Percentiles rank a stretch among this genome's conserved stretches.
phyloP scores from a whole-genome alignment of 2,329 filamentous ascomycete genomes.

The Neospermospora avenae region DNA sequence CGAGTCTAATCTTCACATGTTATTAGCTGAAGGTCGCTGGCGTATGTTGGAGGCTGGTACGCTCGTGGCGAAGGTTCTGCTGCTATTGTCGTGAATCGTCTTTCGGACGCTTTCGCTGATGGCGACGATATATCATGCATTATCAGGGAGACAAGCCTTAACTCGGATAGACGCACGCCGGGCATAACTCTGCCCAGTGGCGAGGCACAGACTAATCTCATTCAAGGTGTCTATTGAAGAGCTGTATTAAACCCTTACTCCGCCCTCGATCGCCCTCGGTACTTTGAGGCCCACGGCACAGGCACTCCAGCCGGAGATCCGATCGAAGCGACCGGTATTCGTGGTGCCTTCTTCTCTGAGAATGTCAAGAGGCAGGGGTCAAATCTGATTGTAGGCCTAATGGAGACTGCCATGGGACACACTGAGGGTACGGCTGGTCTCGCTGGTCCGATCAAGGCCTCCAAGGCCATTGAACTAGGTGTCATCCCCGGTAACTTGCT shows the following conservation, averaged over 20 bases:
- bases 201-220: constrained; percentile 35
- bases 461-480: constrained; percentile 33
- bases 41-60: constrained; percentile 37
- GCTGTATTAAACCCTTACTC: constrained; percentile 40
- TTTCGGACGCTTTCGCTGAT: constrained; percentile 48
- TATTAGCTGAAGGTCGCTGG: constrained; percentile 33
- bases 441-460: constrained; percentile 27
- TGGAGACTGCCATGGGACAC: constrained; percentile 34
- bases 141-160: constrained; percentile 44
- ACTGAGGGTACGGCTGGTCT: constrained; percentile 27
- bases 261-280: constrained; percentile 12
- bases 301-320: constrained; percentile 28
- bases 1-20: constrained; percentile 42
- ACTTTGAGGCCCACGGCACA: constrained; percentile 26
- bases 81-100: constrained; percentile 55
- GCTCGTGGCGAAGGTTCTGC: constrained; percentile 51
- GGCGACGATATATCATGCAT: constrained; percentile 56
- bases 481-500: constrained; percentile 35
- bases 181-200: constrained; percentile 54
- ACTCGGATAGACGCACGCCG: constrained; percentile 46
- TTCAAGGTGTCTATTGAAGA: constrained; percentile 42
- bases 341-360: constrained; percentile 13
- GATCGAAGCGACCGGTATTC: constrained; percentile 15
- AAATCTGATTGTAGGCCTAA: constrained; percentile 18
- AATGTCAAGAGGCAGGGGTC: constrained; percentile 5